Conservation (phyloP, 2,329 filamentous ascomycete genomes). For the Ilyonectria mors-panacis region DNA sequence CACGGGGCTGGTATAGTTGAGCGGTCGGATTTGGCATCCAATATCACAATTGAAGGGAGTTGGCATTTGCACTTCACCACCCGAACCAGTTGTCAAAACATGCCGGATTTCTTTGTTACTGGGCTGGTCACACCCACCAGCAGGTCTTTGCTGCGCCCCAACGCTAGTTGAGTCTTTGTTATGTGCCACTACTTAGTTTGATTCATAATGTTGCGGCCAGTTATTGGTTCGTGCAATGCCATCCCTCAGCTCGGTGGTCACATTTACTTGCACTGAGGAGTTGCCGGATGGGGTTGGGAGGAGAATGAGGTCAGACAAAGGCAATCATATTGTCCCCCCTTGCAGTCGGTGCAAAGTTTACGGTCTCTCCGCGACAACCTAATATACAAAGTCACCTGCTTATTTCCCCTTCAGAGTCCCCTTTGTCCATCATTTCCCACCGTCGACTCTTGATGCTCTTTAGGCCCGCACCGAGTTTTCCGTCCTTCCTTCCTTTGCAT, state of each 20-base stretch:
- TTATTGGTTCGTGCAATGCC: not conserved
- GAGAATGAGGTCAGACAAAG: constrained; percentile 3
- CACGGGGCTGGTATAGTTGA: constrained; percentile 77
- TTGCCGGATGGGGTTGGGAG: not conserved
- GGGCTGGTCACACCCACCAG: not conserved
- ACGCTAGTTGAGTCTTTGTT: not conserved
- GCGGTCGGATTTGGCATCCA: not conserved
- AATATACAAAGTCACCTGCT: not conserved
- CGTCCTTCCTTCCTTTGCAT: not conserved
- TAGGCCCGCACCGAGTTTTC: not conserved
- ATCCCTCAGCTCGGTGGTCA: not conserved
- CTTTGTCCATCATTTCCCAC: not conserved
- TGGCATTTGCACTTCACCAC: not conserved
- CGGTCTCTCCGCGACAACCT: not conserved
- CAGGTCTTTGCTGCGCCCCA: not conserved
- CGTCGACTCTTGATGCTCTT: not conserved
- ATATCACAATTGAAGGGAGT: not conserved
- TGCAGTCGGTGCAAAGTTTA: not conserved
- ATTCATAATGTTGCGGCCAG: not conserved
- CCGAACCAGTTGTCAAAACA: not conserved
- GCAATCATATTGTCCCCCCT: not conserved
- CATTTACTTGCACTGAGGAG: too few relatives aligned
- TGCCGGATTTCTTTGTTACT: not conserved
- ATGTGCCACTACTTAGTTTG: not conserved
- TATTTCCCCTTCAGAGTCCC: not conserved